Base-by-base conservation (phyloP, 345 rosid species). In the Ailanthus altissimus region DNA sequence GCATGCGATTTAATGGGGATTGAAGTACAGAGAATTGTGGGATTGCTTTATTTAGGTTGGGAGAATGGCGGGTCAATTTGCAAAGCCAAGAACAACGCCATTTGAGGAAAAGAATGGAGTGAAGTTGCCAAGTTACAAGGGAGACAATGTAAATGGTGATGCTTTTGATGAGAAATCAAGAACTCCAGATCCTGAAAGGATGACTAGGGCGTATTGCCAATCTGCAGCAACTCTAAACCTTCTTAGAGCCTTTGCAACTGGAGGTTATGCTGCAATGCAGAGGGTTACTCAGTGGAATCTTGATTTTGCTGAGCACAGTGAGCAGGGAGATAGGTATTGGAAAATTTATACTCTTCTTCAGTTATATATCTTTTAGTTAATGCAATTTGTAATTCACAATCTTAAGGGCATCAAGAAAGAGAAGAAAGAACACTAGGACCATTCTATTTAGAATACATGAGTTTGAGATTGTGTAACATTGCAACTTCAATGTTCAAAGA, bases 11-110 rank as follows among this genome's bases (percentile, higher is more conserved):
- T 8, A 21, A 58, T 21, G 8, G 21, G 43, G 28, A 56, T 57
- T 73, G 5, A 46, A 53, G 8, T 26, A 72, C 23, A 23, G 36
- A 58, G 53, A 56, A 43, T 32, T 38, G 3, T 64, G 46, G 25
- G 45, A 28, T 70, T 64, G 57, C 5, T 65, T 25, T 56, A 21
- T 63, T 45, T 46, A 88, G 91, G 92, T 89, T 72, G 92, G 92
- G 66, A 89, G 92, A 79, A 89, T 89, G 90, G 92, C 92, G 11
- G 92, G 92, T 73, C 92, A 89, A 81, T 89, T 89, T 65, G 92
- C 90, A 0, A 89, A 89, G 80, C 92, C 92, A 14, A 83, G 92
- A 77, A 81, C 83, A n/a, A 88, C 77, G 26, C 76, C 83, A 2
- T 72, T 83, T 42, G 92, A 89, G 84, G 90, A 77, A 81, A 85